Evolutionary conservation across 1,284 basidiomycete species (phyloP).

Genomic region (Mycena citricolor): DNA sequence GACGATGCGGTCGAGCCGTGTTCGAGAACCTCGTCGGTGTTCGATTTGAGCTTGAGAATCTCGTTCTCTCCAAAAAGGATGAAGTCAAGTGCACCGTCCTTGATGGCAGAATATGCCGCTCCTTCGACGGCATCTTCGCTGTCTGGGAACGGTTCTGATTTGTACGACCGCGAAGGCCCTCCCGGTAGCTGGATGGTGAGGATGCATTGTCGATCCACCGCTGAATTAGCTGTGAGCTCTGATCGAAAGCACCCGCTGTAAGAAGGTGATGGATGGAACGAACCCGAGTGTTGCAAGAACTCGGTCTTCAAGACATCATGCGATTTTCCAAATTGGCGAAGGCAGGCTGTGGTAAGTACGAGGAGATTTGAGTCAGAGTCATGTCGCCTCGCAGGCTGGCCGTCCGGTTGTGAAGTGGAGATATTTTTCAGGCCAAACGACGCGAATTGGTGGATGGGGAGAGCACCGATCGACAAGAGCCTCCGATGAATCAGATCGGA

Average conservation of each 20-base stretch:
- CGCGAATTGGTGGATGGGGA: too few relatives aligned
- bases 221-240: neutral
- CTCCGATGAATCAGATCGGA: too few relatives aligned
- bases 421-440: too few relatives aligned
- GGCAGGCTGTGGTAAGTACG: conserved; percentile 45
- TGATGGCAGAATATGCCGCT: conserved; percentile 52
- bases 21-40: conserved; percentile 14
- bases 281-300: conserved; percentile 40
- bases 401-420: too few relatives aligned
- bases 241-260: conserved; percentile 30
- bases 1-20: conserved; percentile 8
- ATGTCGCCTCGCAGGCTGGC: too few relatives aligned
- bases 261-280: too few relatives aligned
- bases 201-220: conserved; percentile 54
- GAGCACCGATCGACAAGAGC: too few relatives aligned
- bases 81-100: conserved; percentile 59
- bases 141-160: conserved; percentile 44
- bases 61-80: conserved; percentile 44
- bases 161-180: conserved; percentile 50
- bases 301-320: conserved; percentile 42
- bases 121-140: conserved; percentile 51
- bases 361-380: conserved; percentile 19
- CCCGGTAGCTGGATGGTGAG: conserved; percentile 56
- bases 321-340: conserved; percentile 39
- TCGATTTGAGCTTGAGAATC: conserved; percentile 25